Evolutionary conservation across 1,284 basidiomycete species (phyloP).

Genomic region (Malassezia brasiliensis): DNA sequence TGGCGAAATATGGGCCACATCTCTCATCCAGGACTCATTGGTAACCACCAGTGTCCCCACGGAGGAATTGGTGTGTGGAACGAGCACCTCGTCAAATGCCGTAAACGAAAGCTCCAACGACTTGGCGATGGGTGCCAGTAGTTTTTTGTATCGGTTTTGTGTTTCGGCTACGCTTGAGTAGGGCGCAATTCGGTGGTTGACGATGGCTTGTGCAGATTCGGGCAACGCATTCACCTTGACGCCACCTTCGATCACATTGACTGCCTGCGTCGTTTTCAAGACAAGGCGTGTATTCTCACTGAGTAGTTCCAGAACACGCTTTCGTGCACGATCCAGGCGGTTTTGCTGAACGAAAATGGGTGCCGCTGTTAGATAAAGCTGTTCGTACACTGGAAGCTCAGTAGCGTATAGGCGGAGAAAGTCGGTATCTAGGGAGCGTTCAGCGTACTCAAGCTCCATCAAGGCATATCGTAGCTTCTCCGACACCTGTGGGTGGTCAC

Average conservation of each 20-base stretch:
- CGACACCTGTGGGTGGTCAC: slow-evolving; percentile 53
- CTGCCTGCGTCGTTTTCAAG: slow-evolving; percentile 61
- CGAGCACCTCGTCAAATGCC: slow-evolving; percentile 52
- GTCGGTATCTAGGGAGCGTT: slow-evolving; percentile 13
- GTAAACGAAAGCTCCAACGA: slow-evolving; percentile 54
- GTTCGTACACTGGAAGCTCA: neutral
- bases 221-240: slow-evolving; percentile 61
- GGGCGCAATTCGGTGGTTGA: slow-evolving; percentile 59
- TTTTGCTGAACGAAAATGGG: neutral
- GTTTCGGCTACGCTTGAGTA: slow-evolving; percentile 52
- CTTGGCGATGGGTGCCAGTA: slow-evolving; percentile 51
- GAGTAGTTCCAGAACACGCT: neutral
- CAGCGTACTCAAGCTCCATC: slow-evolving; percentile 50
- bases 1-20: neutral
- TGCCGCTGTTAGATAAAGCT: neutral
- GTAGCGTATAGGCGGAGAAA: slow-evolving; percentile 1
- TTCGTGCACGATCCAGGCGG: neutral
- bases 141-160: slow-evolving; percentile 50
- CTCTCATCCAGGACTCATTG: slow-evolving; percentile 1
- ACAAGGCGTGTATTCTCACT: slow-evolving; percentile 48
- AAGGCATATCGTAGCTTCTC: slow-evolving; percentile 49
- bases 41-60: slow-evolving; percentile 2
- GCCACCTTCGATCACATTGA: slow-evolving; percentile 60
- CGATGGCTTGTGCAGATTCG: slow-evolving; percentile 54
- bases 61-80: slow-evolving; percentile 11